These are phyloP conservation scores for Sporobolomyces phaffii DNA, from an alignment of 768 basidiomycete species.

Conservation along the genomic window DNA sequence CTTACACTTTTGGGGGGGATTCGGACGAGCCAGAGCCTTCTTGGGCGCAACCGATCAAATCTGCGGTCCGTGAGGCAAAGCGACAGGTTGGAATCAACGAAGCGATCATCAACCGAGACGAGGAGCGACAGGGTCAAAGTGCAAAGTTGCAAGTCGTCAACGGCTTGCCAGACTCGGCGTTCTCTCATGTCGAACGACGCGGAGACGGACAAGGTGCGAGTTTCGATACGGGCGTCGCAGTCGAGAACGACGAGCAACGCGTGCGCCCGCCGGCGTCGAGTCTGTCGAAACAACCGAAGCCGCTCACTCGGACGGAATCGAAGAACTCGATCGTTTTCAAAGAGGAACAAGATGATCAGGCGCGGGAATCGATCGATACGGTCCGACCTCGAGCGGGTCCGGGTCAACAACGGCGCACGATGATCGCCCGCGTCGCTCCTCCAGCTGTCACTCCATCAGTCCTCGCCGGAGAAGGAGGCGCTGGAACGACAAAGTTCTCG, in stretches of 20 bases:
- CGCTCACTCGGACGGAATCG: constrained; percentile 8
- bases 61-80: constrained; percentile 55
- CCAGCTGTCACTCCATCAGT: neutral
- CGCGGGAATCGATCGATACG: constrained; percentile 3
- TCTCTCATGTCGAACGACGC: neutral
- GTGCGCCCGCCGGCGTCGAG: too few relatives aligned
- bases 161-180: constrained; percentile 31
- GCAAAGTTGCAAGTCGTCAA: constrained; percentile 38
- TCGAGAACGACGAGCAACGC: too few relatives aligned
- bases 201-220: neutral
- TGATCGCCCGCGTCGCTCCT: neutral
- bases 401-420: neutral
- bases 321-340: constrained; percentile 28
- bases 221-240: constrained; percentile 12
- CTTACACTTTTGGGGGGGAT: too few relatives aligned
- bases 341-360: neutral
- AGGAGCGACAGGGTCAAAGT: neutral
- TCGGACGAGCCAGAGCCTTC: constrained; percentile 83
- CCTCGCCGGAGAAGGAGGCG: too few relatives aligned
- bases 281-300: neutral
- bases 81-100: constrained; percentile 69
- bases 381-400: neutral
- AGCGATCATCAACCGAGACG: constrained; percentile 47
- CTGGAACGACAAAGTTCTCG: constrained; percentile 21
- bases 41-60: constrained; percentile 84